Evolutionary conservation across 2,329 filamentous ascomycete genomes (phyloP), one percentile per base, ranked within the genome.

Genomic region (Cercospora sojina): DNA sequence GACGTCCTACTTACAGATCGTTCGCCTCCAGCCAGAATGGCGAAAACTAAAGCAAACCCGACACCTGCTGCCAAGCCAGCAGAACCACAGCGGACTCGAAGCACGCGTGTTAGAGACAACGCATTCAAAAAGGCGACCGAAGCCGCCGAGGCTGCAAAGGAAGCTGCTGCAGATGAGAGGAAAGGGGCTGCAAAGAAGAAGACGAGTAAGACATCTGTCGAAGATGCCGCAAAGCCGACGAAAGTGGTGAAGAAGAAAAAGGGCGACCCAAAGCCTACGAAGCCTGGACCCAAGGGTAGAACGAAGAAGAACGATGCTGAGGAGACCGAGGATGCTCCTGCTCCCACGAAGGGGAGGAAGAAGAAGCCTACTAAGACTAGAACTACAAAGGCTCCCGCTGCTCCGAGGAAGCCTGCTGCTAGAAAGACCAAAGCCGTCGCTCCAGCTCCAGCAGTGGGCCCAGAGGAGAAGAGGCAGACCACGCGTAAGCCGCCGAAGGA

Each of bases 61-160:
- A 27, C 57, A 8, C 16, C 56, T 20, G 18, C 61, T 31, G 3
- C 31, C n/a, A 23, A 51, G 18, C 31, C 31, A 7, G 51, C 38
- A 5, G 23, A 20, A 27, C n/a, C n/a, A n/a, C n/a, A n/a, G n/a
- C 38, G 59, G 1, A 8, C 49, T 20, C 12, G 5, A n/a, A 51
- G 62, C 62, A 64, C 13, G 20, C 62, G 62, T 31, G 47, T 64
- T 27, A 64, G 57, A 27, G 35, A 32, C 8, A 20, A 32, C 10
- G 57, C 35, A 1, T 9, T 18, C 4, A 59, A 41, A 16, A 59
- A 59, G 7, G 32, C 18, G 31, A 25, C 20, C 29, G 57, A 59
- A 27, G 13, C 35, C 18, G 32, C 57, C 8, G 20, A 38, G 16
- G 57, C 31, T 18, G 60, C 60, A 20, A 41, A 41, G 16, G 31